Base-by-base conservation (phyloP, 495 filamentous ascomycete genomes). In the Annulohypoxylon nitens region DNA sequence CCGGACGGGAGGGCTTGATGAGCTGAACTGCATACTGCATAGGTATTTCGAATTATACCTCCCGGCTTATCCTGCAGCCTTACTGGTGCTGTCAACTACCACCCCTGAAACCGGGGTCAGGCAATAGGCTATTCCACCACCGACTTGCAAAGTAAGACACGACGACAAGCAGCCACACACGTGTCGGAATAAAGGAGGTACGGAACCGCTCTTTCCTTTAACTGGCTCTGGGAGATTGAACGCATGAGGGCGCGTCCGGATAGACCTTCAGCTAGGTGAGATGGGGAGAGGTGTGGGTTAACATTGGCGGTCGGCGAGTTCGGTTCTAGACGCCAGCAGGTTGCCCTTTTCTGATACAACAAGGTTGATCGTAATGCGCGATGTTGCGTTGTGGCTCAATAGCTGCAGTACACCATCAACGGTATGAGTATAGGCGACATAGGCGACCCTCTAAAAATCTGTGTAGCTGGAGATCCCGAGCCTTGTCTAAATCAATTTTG, bases 121-220 rank as follows among this genome's bases (percentile, higher is more conserved):
- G 33, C 47, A 62, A 71, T 71, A 71, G 69, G 62, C 69, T 66
- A 71, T 71, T 36, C 57, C 69, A 39, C 43, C 8, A 18, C 34
- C 67, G 25, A 33, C 23, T 71, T 20, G 4, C 25, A 16, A 71
- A 55, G 37, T 53, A 43, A 61, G 62, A 48, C 20, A 30, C 3
- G 34, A 41, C 48, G 14, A 54, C 4, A 16, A 20, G 53, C 30
- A 60, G 43, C 18, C 47, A 63, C 57, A 57, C 55, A 55, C 36
- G 37, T 37, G 36, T 18, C 16, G 41, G 34, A 30, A 37, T 62
- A 30, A 55, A 62, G 20, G 36, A n/a, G 48, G 54, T 41, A 61
- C n/a, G 65, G 14, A 20, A n/a, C 48, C 11, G n/a, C 33, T 61
- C n/a, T 36, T 18, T 12, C 62, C 25, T 64, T 64, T 39, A 9